Evolutionary conservation across 192 early-diverging fungal species (phyloP), one percentile per base, ranked within the genome.

Genomic region (Chytriomyces sp.): DNA sequence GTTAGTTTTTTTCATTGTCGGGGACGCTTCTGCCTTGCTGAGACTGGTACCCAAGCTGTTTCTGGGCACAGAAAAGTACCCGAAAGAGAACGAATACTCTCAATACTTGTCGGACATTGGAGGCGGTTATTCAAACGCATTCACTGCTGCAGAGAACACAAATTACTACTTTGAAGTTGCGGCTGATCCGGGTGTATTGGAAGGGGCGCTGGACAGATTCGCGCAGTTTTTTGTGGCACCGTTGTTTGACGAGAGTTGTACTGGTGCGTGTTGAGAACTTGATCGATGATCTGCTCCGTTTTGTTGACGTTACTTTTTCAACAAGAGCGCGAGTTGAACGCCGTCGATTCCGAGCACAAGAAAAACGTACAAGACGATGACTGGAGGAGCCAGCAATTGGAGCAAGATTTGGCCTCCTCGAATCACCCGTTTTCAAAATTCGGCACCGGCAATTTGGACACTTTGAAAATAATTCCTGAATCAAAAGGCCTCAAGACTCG

Each of bases 161-260:
- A 95, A 94, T 76, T 95, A 93, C 74, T 92, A 92, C 77, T 95
- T 94, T 86, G 91, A 93, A 62, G 91, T 94, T 11, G 83, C 82
- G 7, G 83, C 88, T 45, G 86, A 87, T 57, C 82, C 83, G n/a
- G 35, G 35, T 53, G 59, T 44, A 16, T 81, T 92, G 9, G 89
- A 91, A 76, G 88, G 85, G 6, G 88, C 89, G 11, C 77, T 92
- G 57, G 91, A 92, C 75, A 86, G 93, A 70, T 73, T 76, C 80
- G 73, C 82, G 80, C 94, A 97, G 80, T 98, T 98, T 80, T 98
- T 98, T 76, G 95, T 95, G 47, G 82, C 85, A 28, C 96, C 97
- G 45, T 89, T 97, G 61, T 98, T 98, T 82, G 86, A 89, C 26
- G 91, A 91, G n/a, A 89, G 87, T 71, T 94, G 94, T 77, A 96